Evolutionary conservation across 371 early-diverging fungal species (phyloP).

Genomic region (Synchytrium microbalum): DNA sequence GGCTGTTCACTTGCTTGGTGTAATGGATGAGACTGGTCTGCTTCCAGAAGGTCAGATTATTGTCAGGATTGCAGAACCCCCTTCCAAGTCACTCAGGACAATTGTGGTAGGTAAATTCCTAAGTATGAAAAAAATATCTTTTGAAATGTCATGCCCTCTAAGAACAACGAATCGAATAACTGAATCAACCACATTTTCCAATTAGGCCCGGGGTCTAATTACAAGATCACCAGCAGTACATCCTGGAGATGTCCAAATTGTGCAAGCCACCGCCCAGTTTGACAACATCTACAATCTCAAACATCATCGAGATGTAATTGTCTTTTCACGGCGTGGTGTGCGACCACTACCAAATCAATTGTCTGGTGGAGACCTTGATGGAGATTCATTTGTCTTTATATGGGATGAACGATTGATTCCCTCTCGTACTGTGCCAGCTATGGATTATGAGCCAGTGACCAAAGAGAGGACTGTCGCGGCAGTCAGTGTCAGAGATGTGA

Average conservation of each 20-base stretch:
- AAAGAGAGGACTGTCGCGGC: background rate
- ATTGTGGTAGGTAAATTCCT: background rate
- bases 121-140: background rate
- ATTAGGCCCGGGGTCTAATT: conserved; percentile 41
- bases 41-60: conserved; percentile 64
- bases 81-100: background rate
- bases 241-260: conserved; percentile 74
- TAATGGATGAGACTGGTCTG: conserved; percentile 64
- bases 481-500: background rate
- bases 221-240: conserved; percentile 71
- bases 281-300: conserved; percentile 27
- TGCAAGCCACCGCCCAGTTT: conserved; percentile 53
- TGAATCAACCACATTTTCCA: background rate
- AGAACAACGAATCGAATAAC: background rate
- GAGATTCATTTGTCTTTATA: conserved; percentile 60
- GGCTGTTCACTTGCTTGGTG: conserved; percentile 64
- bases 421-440: conserved; percentile 32
- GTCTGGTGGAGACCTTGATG: conserved; percentile 81
- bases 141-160: background rate
- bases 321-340: conserved; percentile 65
- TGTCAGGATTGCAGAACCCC: conserved; percentile 27
- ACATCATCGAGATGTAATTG: conserved; percentile 63
- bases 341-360: conserved; percentile 70
- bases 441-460: conserved; percentile 48
- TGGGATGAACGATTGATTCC: conserved; percentile 66